Base-by-base conservation (phyloP, 2,329 filamentous ascomycete species). In the Aspergillus caelatus region DNA sequence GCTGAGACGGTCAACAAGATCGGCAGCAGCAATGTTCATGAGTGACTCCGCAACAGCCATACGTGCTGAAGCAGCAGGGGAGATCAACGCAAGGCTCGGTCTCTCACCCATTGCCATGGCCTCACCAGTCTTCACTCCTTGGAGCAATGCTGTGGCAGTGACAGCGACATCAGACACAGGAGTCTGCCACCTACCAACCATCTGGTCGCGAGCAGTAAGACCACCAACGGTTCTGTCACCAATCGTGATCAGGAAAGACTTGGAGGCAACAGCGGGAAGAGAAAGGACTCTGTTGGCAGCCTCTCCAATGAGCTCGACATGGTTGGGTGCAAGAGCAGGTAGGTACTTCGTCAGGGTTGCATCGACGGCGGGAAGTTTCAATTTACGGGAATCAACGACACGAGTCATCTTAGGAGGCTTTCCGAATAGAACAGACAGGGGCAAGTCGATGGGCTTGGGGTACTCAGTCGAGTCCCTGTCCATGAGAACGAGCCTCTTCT, bases 31-130 rank as follows among this genome's bases (percentile, higher is more conserved):
- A 63, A 99, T 84, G 78, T 99, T 99, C 86, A 97, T 89, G 64
- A 99, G 83, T 64, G 91, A 93, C 80, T 99, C 95, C 1, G 90
- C 94, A 63, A 99, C 94, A 2, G 95, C 93, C 95, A 99, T 99
- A 58, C 94, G 89, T 19, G 95, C 94, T 23, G 95, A 98, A 26
- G 95, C 93, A 50, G 89, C 91, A 3, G 94, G 87, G 5, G 92
- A 94, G 63, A 99, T 96, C 26, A 99, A 85, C 7, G 95, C 95
- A 60, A 99, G 81, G 0, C 89, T 91, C 48, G 94, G 92, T 79
- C 91, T 95, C 80, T 97, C 94, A 39, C 95, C 95, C 91, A 97
- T 96, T 1, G 93, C 90, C 92, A 98, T 97, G n/a, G 94, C 94
- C 78, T 98, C 95, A 69, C 95, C 95, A 32, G 89, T 91, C 72